Evolutionary conservation across 257 asterid species (phyloP).

Genomic region (Nicotiana undulata): DNA sequence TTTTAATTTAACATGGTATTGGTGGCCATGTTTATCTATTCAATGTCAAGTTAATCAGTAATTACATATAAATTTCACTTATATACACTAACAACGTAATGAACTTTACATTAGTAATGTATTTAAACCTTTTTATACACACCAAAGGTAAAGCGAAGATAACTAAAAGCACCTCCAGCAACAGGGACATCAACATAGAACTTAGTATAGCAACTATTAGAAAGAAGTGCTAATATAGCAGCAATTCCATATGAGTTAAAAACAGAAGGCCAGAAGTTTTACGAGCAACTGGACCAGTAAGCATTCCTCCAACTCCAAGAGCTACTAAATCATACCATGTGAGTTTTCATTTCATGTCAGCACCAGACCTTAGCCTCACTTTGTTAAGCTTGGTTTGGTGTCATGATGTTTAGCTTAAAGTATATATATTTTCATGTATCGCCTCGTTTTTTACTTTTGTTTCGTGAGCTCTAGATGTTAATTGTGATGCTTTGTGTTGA

Average conservation of each 20-base stretch:
- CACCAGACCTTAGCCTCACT: constrained; percentile 37
- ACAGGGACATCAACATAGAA: constrained; percentile 28
- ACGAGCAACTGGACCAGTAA: constrained; percentile 30
- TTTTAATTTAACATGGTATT: background rate
- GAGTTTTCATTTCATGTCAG: constrained; percentile 38
- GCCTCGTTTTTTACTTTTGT: no score
- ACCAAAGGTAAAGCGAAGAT: constrained; percentile 35
- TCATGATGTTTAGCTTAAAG: no score
- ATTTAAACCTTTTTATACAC: no score
- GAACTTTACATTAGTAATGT: no score
- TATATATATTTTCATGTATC: no score
- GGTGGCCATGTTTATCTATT: no score
- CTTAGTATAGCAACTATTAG: constrained; percentile 26
- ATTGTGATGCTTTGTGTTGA: no score
- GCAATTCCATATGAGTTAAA: constrained; percentile 30
- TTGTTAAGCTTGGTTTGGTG: constrained; percentile 33
- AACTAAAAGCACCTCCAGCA: constrained; percentile 41
- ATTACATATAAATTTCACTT: no score
- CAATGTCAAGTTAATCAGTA: no score
- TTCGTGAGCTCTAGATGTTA: no score
- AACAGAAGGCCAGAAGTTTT: constrained; percentile 27
- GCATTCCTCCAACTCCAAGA: constrained; percentile 44
- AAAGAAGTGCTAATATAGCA: constrained; percentile 28
- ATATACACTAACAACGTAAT: no score
- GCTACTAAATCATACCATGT: constrained; percentile 32